Evolutionary conservation across 2,329 filamentous ascomycete genomes (phyloP).

Genomic region (Cytospora leucostoma): DNA sequence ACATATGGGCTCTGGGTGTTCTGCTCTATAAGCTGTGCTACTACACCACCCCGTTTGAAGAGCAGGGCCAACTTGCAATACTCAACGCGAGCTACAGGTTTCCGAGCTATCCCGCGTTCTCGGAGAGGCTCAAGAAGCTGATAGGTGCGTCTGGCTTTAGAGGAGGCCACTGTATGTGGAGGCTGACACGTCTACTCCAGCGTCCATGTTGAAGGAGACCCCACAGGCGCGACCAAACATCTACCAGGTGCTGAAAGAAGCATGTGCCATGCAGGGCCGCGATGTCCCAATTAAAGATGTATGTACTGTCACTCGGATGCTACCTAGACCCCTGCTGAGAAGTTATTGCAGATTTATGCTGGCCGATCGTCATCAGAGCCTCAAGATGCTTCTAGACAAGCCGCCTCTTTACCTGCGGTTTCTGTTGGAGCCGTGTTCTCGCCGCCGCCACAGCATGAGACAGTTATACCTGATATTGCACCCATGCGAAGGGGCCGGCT

Average conservation of each 20-base stretch:
- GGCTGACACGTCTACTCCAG: constrained; percentile 45
- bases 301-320: constrained; percentile 39
- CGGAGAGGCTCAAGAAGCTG: constrained; percentile 82
- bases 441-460: constrained; percentile 69
- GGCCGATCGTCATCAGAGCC: constrained; percentile 63
- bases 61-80: constrained; percentile 95
- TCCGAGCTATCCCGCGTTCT: constrained; percentile 85
- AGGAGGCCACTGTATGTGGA: not conserved
- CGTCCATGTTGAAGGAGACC: constrained; percentile 86
- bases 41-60: constrained; percentile 98
- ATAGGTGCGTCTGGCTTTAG: constrained; percentile 66
- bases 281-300: constrained; percentile 89
- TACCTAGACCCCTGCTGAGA: constrained; percentile 29
- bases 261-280: constrained; percentile 84
- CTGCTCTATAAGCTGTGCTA: constrained; percentile 98
- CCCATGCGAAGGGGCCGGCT: constrained; percentile 91
- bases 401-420: constrained; percentile 54
- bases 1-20: constrained; percentile 96
- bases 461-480: constrained; percentile 81
- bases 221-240: constrained; percentile 82
- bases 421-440: constrained; percentile 78
- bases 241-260: constrained; percentile 86
- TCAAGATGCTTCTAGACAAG: constrained; percentile 53
- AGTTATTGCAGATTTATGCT: constrained; percentile 67
- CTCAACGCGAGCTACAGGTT: constrained; percentile 94